Evolutionary conservation across 2,329 filamentous ascomycete genomes (phyloP).

Genomic region (Zymoseptoria brevis): DNA sequence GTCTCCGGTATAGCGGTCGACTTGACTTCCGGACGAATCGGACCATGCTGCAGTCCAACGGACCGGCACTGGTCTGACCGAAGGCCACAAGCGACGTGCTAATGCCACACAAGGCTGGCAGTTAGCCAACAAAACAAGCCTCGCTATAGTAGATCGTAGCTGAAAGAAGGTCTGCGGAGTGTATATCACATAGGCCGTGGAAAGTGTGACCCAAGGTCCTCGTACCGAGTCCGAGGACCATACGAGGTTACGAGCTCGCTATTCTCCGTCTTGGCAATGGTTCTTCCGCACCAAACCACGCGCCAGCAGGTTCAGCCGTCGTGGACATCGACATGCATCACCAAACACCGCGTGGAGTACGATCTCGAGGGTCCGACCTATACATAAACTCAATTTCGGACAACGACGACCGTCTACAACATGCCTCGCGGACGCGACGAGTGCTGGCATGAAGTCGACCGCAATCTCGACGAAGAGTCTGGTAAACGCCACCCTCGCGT

Average conservation of each 20-base stretch:
- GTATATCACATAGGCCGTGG: background rate
- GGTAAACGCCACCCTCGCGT: constrained; percentile 22
- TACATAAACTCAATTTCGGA: background rate
- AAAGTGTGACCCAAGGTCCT: background rate
- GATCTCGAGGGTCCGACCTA: background rate
- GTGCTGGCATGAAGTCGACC: constrained; percentile 20
- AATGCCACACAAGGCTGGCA: background rate
- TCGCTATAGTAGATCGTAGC: background rate
- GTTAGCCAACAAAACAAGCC: background rate
- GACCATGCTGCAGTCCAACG: too few relatives aligned
- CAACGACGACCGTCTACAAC: background rate
- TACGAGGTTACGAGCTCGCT: background rate
- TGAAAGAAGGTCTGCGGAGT: background rate
- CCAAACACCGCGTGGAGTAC: background rate
- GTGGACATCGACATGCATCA: background rate
- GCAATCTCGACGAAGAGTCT: constrained; percentile 17
- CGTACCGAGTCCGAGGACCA: background rate
- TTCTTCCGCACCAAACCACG: background rate
- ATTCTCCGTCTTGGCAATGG: background rate
- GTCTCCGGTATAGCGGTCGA: too few relatives aligned
- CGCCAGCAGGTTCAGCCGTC: background rate
- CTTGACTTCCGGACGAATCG: too few relatives aligned
- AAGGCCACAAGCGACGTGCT: too few relatives aligned
- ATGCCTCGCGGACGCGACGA: constrained; percentile 22
- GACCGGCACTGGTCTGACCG: too few relatives aligned